Conservation (phyloP, 1,284 basidiomycete genomes). For the Ceratobasidium sp. region DNA sequence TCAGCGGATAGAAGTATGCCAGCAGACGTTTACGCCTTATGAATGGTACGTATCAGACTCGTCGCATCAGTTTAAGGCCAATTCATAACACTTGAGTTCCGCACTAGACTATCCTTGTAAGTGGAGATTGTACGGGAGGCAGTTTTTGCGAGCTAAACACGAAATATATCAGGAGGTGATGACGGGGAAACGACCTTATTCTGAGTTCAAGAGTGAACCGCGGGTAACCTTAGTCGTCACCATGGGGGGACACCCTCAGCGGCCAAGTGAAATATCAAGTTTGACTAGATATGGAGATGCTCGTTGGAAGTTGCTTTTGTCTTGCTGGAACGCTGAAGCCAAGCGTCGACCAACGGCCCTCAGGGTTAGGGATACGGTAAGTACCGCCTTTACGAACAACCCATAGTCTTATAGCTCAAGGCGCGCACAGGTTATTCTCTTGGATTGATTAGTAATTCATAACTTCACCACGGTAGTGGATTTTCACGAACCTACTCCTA, state of each 20-base stretch:
- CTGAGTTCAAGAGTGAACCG: not conserved
- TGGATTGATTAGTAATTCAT: no score
- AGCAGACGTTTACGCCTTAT: conserved; percentile 21
- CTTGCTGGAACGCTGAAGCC: not conserved
- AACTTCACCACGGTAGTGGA: no score
- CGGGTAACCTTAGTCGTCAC: not conserved
- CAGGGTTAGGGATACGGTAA: no score
- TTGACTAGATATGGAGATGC: not conserved
- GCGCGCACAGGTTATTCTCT: no score
- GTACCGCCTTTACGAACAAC: no score
- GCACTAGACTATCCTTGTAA: conserved; percentile 6
- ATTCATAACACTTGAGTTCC: not conserved
- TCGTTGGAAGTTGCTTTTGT: not conserved
- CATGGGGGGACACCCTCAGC: not conserved
- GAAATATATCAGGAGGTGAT: not conserved
- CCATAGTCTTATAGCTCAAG: no score
- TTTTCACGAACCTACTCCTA: no score
- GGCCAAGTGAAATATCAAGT: not conserved
- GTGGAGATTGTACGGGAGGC: not conserved
- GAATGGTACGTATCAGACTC: conserved; percentile 6
- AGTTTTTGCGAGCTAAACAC: no score
- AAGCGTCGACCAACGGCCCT: not conserved
- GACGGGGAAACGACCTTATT: not conserved
- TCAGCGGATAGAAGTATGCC: conserved; percentile 3
- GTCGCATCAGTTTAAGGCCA: not conserved